Base-by-base conservation (phyloP, 148 eudicot genomes). In the Rhododendron henanense region DNA sequence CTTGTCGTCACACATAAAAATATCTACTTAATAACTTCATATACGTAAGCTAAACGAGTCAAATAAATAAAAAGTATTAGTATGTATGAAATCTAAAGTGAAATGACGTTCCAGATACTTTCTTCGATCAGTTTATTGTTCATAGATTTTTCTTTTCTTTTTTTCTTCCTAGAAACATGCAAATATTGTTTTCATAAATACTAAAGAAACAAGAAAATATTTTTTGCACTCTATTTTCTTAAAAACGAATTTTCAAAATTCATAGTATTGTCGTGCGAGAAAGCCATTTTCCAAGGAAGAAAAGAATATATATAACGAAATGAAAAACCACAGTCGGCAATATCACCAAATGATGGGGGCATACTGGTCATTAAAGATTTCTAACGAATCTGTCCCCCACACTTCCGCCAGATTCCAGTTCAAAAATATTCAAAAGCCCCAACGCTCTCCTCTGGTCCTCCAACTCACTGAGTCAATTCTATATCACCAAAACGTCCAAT, bases 361-460 rank as follows among this genome's bases (percentile, higher is more conserved):
- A 83, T 83, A 45, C 0, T 78, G 8, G 88, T 77, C 88, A 83
- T 37, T 61, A 45, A 21, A 55, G 23, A 1, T 11, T 83, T 83
- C 71, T 37, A 87, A 87, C 88, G 88, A 48, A 87, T 87, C 86
- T 83, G 2, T 87, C 23, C 50, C 13, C 61, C 61, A 25, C 6
- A 74, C 83, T 73, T 81, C 83, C 89, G 88, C 91, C 88, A 25
- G 21, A 47, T 44, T 59, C 21, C 55, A 77, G 84, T 90, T 90
- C 86, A 86, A 89, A 90, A 85, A 80, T 81, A 65, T 87, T 87
- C 85, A 85, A 89, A 89, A 78, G 35, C 4, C 48, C 57, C 37
- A 39, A 28, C 90, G 79, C 83, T 84, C 83, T 71, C 28, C 82
- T 50, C 37, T 41, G 1, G 7, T 41, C 53, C 69, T 37, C 33